Evolutionary conservation across 2,329 filamentous ascomycete species (phyloP).

Genomic region (Xylaria sp.): DNA sequence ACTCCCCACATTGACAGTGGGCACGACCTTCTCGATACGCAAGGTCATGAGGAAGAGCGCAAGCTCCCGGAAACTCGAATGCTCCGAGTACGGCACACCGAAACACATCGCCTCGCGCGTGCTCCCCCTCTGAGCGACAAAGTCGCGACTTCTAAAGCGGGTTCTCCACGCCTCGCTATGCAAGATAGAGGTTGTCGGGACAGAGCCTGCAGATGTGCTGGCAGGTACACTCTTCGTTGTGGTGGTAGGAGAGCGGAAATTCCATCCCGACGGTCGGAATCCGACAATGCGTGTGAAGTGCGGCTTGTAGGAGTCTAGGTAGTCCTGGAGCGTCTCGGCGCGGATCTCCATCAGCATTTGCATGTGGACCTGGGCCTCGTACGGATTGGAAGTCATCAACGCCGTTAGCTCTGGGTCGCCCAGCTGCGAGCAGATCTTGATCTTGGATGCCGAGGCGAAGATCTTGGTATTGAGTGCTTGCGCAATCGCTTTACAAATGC

Average conservation of each 20-base stretch:
- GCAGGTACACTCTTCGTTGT: slow-evolving; percentile 62
- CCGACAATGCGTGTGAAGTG: slow-evolving; percentile 89
- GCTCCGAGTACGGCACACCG: slow-evolving; percentile 94
- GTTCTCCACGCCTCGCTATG: slow-evolving; percentile 78
- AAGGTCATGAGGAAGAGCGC: slow-evolving; percentile 92
- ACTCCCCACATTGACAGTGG: slow-evolving; percentile 86
- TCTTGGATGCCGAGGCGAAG: slow-evolving; percentile 84
- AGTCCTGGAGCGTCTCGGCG: slow-evolving; percentile 89
- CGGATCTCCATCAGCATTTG: slow-evolving; percentile 95
- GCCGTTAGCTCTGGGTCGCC: slow-evolving; percentile 84
- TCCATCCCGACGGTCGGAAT: slow-evolving; percentile 95
- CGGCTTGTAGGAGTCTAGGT: slow-evolving; percentile 81
- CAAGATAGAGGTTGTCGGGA: slow-evolving; percentile 63
- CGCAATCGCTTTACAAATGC: slow-evolving; percentile 92
- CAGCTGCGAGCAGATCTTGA: slow-evolving; percentile 83
- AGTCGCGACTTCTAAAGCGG: slow-evolving; percentile 75
- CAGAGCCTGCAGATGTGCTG: slow-evolving; percentile 60
- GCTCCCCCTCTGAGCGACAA: slow-evolving; percentile 85
- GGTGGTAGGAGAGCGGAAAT: slow-evolving; percentile 68
- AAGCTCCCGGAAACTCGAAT: slow-evolving; percentile 93
- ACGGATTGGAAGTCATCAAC: slow-evolving; percentile 81
- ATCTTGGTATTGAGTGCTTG: slow-evolving; percentile 88
- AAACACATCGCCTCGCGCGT: slow-evolving; percentile 87
- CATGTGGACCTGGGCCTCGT: slow-evolving; percentile 96
- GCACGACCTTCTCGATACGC: slow-evolving; percentile 88